Base-by-base conservation (phyloP, 2,329 filamentous ascomycete genomes). In the Fusarium lateritium region DNA sequence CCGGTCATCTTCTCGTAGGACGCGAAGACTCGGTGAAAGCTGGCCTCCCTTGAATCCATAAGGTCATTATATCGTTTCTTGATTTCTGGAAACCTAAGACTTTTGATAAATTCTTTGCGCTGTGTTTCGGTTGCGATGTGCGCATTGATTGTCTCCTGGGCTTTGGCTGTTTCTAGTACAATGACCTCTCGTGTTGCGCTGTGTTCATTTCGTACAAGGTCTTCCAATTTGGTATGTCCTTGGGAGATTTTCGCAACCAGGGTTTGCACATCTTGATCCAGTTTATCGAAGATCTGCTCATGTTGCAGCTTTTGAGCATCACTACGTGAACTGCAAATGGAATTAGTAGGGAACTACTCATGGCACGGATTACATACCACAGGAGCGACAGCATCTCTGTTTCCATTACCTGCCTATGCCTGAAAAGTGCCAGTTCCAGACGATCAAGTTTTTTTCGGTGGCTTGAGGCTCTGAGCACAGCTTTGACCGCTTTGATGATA, bases 391-490 rank as follows among this genome's bases (percentile, higher is more conserved):
- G 11, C 3, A 69, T 13, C 13, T 59, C 28, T 2, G 15, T 49
- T 19, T 67, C 49, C 44, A 69, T 51, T 7, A 61, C 33, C 10
- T 56, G 24, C 14, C 15, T 46, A 14, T 55, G 10, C 10, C 34
- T 57, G 6, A 19, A 19, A 11, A 62, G 19, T 13, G 33, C 34
- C 6, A 28, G 4, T 2, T 56, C 36, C 6, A 69, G 19, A 0
- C 43, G 38, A 10, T 65, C 50, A 10, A 67, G 52, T n/a, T 56
- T 65, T 24, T 39, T 58, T 13, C 40, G 42, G 26, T 57, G 55
- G 14, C 31, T 24, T 9, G n/a, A 40, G 1, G 58, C 42, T 26
- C 38, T 55, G 9, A 56, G 1, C 5, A 33, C 19, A 19, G 46
- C 43, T 3, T 19, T 10, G 3, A 52, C 8, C 2, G 50, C 60